Percentiles rank a stretch among this genome's conserved stretches.
These are phyloP conservation scores for Picea abies DNA, from an alignment of 83 land plant genomes.

Conservation along the genomic window DNA sequence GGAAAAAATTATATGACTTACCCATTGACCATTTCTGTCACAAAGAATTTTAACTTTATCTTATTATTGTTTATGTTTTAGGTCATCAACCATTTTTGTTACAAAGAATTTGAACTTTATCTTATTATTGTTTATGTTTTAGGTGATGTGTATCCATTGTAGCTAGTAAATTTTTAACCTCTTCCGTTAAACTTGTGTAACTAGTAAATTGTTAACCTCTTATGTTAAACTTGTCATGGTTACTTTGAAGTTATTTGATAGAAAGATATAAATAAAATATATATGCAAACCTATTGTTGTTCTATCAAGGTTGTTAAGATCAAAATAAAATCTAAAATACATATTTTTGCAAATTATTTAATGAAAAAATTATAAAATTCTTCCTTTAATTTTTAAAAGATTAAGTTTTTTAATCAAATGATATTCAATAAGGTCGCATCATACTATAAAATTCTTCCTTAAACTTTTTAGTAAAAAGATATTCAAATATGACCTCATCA, in stretches of 20 bases:
- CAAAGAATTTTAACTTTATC: too few species aligned
- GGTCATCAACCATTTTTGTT: conserved; percentile 31
- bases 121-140: conserved; percentile 61
- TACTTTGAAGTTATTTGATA: conserved; percentile 45
- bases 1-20: conserved; percentile 19
- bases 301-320: not conserved
- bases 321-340: too few species aligned
- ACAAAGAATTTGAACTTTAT: conserved; percentile 43
- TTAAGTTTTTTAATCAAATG: too few species aligned
- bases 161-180: conserved; percentile 47
- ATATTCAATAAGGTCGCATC: too few species aligned
- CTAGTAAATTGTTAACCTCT: too few species aligned
- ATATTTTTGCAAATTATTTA: not conserved
- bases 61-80: too few species aligned
- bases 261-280: conserved; percentile 10
- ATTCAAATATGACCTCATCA: too few species aligned
- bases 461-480: too few species aligned
- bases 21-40: conserved; percentile 30
- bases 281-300: not conserved
- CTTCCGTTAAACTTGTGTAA: conserved; percentile 19
- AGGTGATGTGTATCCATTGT: conserved; percentile 62
- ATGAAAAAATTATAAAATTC: not conserved
- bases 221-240: conserved; percentile 31
- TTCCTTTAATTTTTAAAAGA: not conserved
- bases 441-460: too few species aligned